These are phyloP conservation scores for Pseudonectria foliicola DNA, from an alignment of 2,329 filamentous ascomycete species.

Conservation along the genomic window DNA sequence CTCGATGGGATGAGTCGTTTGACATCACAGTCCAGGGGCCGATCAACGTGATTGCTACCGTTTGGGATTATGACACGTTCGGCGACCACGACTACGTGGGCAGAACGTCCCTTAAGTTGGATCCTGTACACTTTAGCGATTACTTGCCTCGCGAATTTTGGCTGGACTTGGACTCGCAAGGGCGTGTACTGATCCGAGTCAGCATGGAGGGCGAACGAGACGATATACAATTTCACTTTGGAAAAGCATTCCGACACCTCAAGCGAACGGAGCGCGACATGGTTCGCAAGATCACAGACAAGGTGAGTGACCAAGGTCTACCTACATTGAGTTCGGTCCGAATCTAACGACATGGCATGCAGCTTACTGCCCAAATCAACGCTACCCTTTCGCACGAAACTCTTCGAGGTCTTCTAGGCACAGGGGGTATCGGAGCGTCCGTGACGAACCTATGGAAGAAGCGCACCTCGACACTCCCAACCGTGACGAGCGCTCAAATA, in stretches of 20 bases:
- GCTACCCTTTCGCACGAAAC: slow-evolving; percentile 79
- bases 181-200: slow-evolving; percentile 77
- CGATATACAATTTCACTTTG: slow-evolving; percentile 98
- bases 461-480: slow-evolving; percentile 46
- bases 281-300: slow-evolving; percentile 96
- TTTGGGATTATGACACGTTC: slow-evolving; percentile 97
- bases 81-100: slow-evolving; percentile 97
- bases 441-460: slow-evolving; percentile 65
- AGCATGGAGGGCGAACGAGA: slow-evolving; percentile 99
- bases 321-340: too few relatives aligned
- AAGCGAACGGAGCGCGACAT: slow-evolving; percentile 97
- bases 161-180: slow-evolving; percentile 95
- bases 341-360: too few relatives aligned
- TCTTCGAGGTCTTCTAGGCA: slow-evolving; percentile 65
- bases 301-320: slow-evolving; percentile 63
- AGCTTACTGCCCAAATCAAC: slow-evolving; percentile 91
- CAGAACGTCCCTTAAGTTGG: slow-evolving; percentile 93
- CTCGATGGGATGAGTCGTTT: slow-evolving; percentile 93
- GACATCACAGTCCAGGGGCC: slow-evolving; percentile 91
- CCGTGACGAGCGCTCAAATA: slow-evolving; percentile 64
- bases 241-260: slow-evolving; percentile 89
- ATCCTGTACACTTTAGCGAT: slow-evolving; percentile 93
- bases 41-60: slow-evolving; percentile 89
- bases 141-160: slow-evolving; percentile 95
- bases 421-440: slow-evolving; percentile 60